Base-by-base conservation (phyloP, 202 grass and related monocot genomes). In the Bolboschoenoplectus hybrid region DNA sequence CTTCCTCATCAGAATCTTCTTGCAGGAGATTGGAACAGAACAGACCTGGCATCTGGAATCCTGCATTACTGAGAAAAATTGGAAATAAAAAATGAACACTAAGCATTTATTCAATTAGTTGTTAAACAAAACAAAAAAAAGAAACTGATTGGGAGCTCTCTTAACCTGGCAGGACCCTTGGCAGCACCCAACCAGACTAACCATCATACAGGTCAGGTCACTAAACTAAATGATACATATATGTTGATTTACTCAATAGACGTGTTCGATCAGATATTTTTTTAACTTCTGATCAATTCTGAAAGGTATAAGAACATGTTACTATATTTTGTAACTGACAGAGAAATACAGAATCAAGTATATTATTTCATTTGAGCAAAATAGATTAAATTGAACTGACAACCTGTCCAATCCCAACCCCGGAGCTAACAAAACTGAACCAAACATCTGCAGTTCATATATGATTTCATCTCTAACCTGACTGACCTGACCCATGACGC, bases 1-100 rank as follows among this genome's bases (percentile, higher is more conserved):
- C 81, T 67, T 83, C 81, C 46, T 83, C 81, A 51, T 83, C 81
- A 49, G 81, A 83, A 66, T 83, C 81, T 66, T 83, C 81, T 83
- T 38, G 11, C 6, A 66, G 12, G 38, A 83, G 81, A 67, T 83
- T 66, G 46, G 81, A 67, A 67, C 52, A 52, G 81, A 83, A 83
- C 41, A 83, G 44, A 52, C 81, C 62, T 3, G 58, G 62, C 26
- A 83, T 67, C 39, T 83, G 19, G 81, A 50, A 83, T 39, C 81
- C 63, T 14, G 81, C 81, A 20, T 83, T 83, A 67, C 81, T 83
- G 81, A 65, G 67, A 72, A 82, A 41, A 67, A 35, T 20, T 65
- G 32, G 45, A 83, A 83, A 67, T 26, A 60, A 63, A 66, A 63
- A 82, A 47, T 82, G 62, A 47, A 35, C 45, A 83, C 51, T 41